phyloP scores from a whole-genome alignment of 2,329 filamentous ascomycete genomes.

The Allantophomopsis cytisporea region DNA sequence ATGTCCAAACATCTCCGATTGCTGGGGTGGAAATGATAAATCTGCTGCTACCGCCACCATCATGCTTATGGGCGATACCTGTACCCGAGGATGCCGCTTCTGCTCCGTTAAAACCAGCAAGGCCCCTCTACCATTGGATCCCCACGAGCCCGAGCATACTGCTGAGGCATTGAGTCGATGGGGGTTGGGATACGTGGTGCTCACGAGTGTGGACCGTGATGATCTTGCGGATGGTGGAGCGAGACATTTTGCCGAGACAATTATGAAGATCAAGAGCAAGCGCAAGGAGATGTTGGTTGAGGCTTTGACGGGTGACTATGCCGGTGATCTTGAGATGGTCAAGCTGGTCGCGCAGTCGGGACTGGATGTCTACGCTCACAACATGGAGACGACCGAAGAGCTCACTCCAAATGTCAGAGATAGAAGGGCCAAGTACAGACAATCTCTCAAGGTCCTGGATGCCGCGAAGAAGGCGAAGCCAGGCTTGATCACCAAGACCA shows the following conservation, averaged over 20 bases:
- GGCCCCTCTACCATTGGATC: conserved; percentile 66
- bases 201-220: conserved; percentile 89
- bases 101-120: conserved; percentile 90
- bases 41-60: conserved; percentile 90
- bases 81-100: conserved; percentile 90
- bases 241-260: conserved; percentile 82
- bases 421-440: conserved; percentile 75
- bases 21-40: conserved; percentile 88
- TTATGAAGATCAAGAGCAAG: conserved; percentile 84
- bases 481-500: conserved; percentile 92
- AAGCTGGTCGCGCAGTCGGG: conserved; percentile 72
- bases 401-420: conserved; percentile 86
- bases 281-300: conserved; percentile 67
- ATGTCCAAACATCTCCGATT: conserved; percentile 95
- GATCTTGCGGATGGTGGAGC: conserved; percentile 84
- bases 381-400: conserved; percentile 87
- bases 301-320: conserved; percentile 77
- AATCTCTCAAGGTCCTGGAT: conserved; percentile 67
- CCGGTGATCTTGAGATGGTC: conserved; percentile 78
- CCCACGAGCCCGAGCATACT: conserved; percentile 93
- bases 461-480: conserved; percentile 66
- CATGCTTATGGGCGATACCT: conserved; percentile 99
- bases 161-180: conserved; percentile 85
- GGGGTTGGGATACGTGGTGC: conserved; percentile 90
- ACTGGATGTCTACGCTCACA: conserved; percentile 93